phyloP scores from a whole-genome alignment of 768 basidiomycete species.

The Trametes punicea region DNA sequence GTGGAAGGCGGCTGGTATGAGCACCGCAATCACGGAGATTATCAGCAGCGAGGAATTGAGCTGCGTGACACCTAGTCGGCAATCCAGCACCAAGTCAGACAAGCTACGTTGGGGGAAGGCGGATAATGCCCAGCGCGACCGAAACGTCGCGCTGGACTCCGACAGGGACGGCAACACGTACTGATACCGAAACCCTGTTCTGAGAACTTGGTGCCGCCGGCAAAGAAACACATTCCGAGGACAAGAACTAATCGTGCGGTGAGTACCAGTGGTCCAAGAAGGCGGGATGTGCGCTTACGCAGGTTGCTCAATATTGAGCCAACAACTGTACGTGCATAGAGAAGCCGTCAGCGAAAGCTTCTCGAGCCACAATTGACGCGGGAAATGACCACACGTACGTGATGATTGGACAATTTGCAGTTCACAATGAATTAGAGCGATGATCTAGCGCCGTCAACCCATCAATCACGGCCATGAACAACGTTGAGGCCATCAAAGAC shows the following conservation, averaged over 20 bases:
- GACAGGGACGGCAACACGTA: conserved; percentile 35
- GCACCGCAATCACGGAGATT: conserved; percentile 74
- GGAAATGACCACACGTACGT: conserved; percentile 28
- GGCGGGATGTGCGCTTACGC: conserved; percentile 25
- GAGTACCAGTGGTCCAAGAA: not conserved
- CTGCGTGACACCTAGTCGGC: conserved; percentile 50
- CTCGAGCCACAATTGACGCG: not conserved
- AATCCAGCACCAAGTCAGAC: not conserved
- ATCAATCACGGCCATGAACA: conserved; percentile 9
- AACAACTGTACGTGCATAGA: conserved; percentile 31
- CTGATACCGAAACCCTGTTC: conserved; percentile 78
- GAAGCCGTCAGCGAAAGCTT: not conserved
- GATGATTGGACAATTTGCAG: conserved; percentile 45
- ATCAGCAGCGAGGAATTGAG: conserved; percentile 73
- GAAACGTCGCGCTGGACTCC: not conserved
- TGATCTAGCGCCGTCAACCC: conserved; percentile 34
- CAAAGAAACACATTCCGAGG: conserved; percentile 89
- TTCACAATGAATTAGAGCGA: conserved; percentile 44
- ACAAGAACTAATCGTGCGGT: conserved; percentile 40
- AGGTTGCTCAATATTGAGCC: conserved; percentile 48
- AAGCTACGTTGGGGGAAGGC: not conserved
- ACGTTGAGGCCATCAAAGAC: conserved; percentile 13
- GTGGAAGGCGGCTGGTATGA: conserved; percentile 80
- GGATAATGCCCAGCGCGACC: not conserved
- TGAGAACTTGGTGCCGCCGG: conserved; percentile 72